Percentiles rank a stretch among this genome's conserved stretches.
Evolutionary conservation across 2,329 filamentous ascomycete species (phyloP).

Genomic region (Monosporascus sp.): DNA sequence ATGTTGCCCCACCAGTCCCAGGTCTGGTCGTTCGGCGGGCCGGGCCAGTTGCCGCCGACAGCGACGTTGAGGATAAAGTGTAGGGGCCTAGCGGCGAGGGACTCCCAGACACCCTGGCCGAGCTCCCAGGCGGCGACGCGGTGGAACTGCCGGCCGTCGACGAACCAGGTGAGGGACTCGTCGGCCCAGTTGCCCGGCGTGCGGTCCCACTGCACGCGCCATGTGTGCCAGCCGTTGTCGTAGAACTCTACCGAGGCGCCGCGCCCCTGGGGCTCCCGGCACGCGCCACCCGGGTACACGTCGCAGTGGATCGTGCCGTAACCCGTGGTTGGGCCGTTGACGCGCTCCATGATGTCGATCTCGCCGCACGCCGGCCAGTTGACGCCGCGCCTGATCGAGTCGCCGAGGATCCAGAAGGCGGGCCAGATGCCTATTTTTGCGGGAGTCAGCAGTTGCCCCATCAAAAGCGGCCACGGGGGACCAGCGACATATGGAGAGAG

Average conservation of each 20-base stretch:
- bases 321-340: slow-evolving; percentile 39
- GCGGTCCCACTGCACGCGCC: slow-evolving; percentile 43
- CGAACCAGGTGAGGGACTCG: slow-evolving; percentile 44
- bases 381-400: slow-evolving; percentile 39
- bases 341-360: slow-evolving; percentile 45
- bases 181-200: slow-evolving; percentile 35
- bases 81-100: slow-evolving; percentile 35
- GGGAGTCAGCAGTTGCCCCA: not conserved
- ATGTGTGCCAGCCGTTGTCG: slow-evolving; percentile 42
- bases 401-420: slow-evolving; percentile 47
- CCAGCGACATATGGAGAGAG: too few relatives aligned
- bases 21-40: slow-evolving; percentile 41
- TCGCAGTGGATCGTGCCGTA: slow-evolving; percentile 46
- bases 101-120: slow-evolving; percentile 36
- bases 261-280: slow-evolving; percentile 41
- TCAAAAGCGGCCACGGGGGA: not conserved
- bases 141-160: slow-evolving; percentile 39
- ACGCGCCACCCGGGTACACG: slow-evolving; percentile 35
- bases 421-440: slow-evolving; percentile 37
- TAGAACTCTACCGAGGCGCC: slow-evolving; percentile 31
- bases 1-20: slow-evolving; percentile 38
- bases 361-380: slow-evolving; percentile 45
- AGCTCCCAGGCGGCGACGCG: slow-evolving; percentile 37
- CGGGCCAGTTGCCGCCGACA: slow-evolving; percentile 43
- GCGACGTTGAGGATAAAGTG: slow-evolving; percentile 45